Evolutionary conservation across 257 asterid genomes (phyloP).

Genomic region (Nicotiana knightiana): DNA sequence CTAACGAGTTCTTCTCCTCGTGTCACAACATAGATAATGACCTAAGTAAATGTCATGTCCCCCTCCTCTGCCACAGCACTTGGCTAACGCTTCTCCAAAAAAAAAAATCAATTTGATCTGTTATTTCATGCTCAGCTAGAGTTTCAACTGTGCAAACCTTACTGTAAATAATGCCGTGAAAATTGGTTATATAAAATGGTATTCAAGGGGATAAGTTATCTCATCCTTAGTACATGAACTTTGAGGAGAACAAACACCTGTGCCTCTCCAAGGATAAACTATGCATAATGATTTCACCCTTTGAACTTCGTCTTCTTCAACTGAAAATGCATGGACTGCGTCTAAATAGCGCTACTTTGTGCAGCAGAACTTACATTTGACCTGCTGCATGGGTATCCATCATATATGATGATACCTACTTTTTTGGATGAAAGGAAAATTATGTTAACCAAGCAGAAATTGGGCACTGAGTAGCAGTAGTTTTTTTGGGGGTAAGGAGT

Average conservation of each 20-base stretch:
- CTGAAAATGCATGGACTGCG: neutral
- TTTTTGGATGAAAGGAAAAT: neutral
- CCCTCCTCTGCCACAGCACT: slow-evolving; percentile 55
- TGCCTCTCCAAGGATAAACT: neutral
- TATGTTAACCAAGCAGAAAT: neutral
- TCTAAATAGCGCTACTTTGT: neutral
- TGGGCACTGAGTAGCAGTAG: neutral
- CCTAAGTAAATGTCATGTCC: slow-evolving; percentile 17
- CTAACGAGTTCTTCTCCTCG: neutral
- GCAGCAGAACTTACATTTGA: neutral
- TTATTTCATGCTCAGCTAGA: neutral
- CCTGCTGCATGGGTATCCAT: neutral
- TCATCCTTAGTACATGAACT: neutral
- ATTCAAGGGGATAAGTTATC: neutral
- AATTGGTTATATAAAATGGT: neutral
- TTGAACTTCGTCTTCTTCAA: neutral
- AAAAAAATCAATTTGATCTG: no score
- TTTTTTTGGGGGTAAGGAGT: neutral
- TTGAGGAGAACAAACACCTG: neutral
- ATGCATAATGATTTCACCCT: neutral
- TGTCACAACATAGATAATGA: neutral
- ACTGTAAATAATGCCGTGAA: neutral
- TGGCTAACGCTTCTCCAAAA: neutral
- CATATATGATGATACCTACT: neutral
- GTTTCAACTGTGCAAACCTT: neutral